phyloP scores from a whole-genome alignment of 2,329 filamentous ascomycete genomes.

The Aureobasidium lini region DNA sequence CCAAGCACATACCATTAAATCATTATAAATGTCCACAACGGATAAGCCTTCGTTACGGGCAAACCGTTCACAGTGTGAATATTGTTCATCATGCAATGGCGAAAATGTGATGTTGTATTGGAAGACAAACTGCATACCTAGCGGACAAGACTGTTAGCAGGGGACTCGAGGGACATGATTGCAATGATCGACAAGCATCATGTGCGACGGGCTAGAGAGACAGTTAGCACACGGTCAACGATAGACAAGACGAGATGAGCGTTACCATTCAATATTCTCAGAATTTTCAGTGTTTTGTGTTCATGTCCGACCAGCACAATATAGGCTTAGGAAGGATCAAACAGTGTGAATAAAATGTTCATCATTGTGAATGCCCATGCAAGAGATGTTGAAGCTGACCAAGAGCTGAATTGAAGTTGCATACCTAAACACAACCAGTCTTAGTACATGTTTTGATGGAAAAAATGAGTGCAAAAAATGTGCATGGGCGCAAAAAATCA shows the following conservation, averaged over 20 bases:
- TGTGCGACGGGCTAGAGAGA: slow-evolving; percentile 20
- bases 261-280: slow-evolving; percentile 56
- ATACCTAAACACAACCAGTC: slow-evolving; percentile 17
- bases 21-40: slow-evolving; percentile 15
- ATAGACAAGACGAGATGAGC: not conserved
- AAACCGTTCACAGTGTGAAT: slow-evolving; percentile 15
- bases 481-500: slow-evolving; percentile 36
- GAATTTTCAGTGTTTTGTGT: slow-evolving; percentile 57
- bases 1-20: slow-evolving; percentile 11
- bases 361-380: slow-evolving; percentile 41
- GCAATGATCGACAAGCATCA: slow-evolving; percentile 22
- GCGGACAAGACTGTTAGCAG: slow-evolving; percentile 25
- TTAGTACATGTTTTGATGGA: slow-evolving; percentile 3
- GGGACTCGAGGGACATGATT: slow-evolving; percentile 23
- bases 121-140: slow-evolving; percentile 6
- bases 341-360: slow-evolving; percentile 64
- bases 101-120: not conserved
- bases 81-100: slow-evolving; percentile 11
- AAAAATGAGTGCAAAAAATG: not conserved
- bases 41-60: slow-evolving; percentile 10
- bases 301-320: slow-evolving; percentile 47
- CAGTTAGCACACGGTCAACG: slow-evolving; percentile 20
- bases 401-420: slow-evolving; percentile 17
- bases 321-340: slow-evolving; percentile 47
- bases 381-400: not conserved